phyloP scores from a whole-genome alignment of 257 asterid species.

The Solanum microdontum region DNA sequence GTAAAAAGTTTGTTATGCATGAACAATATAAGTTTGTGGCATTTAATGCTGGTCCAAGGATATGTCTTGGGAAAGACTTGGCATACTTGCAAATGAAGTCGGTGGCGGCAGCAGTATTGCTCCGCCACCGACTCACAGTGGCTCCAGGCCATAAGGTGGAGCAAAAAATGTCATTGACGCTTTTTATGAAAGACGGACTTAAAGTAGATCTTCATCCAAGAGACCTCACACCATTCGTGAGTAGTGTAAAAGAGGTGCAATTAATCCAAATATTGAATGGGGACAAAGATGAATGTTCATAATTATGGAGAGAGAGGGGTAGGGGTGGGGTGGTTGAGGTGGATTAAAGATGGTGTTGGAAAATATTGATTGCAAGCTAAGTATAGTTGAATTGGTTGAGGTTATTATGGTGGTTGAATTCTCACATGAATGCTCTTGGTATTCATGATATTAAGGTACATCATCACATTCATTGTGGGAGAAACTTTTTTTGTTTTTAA shows the following conservation, averaged over 20 bases:
- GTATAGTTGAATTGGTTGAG: neutral
- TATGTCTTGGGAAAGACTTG: slow-evolving; percentile 78
- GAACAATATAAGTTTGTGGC: slow-evolving; percentile 73
- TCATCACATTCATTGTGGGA: slow-evolving; percentile 6
- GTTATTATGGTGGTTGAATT: neutral
- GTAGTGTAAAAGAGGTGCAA: slow-evolving; percentile 7
- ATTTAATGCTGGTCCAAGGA: slow-evolving; percentile 85
- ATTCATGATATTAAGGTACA: neutral
- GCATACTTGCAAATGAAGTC: slow-evolving; percentile 90
- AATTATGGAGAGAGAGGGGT: neutral
- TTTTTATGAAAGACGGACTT: slow-evolving; percentile 81
- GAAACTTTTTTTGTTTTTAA: neutral
- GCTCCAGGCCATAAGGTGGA: slow-evolving; percentile 61
- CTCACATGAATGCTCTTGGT: slow-evolving; percentile 3
- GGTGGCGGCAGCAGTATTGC: slow-evolving; percentile 68
- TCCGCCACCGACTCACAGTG: slow-evolving; percentile 54
- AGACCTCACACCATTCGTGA: slow-evolving; percentile 29
- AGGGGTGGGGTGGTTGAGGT: slow-evolving; percentile 27
- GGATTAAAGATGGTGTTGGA: slow-evolving; percentile 21
- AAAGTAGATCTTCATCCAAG: slow-evolving; percentile 44
- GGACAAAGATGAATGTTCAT: neutral
- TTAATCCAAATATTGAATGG: neutral
- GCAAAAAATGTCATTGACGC: slow-evolving; percentile 81
- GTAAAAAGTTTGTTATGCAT: slow-evolving; percentile 45
- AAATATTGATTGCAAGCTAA: neutral